A percentile compares a stretch with the other conserved stretches of the same genome.
phyloP scores from a whole-genome alignment of 208 protist species.

The Blechomonas ayalai region DNA sequence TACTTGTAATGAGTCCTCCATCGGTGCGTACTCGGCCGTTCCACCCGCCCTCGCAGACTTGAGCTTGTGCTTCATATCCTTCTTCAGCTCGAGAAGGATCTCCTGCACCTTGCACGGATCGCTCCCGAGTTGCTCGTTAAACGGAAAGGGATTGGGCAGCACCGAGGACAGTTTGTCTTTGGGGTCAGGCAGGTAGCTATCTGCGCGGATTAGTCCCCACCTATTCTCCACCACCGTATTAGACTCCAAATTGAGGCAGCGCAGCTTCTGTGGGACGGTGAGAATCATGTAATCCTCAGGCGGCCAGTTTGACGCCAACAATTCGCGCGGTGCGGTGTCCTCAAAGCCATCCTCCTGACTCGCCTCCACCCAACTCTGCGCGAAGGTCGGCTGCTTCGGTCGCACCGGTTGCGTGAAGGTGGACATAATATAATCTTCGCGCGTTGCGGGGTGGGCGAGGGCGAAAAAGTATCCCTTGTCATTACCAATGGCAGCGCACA shows the following conservation, averaged over 20 bases:
- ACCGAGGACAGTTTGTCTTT: constrained; percentile 76
- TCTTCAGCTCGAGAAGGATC: constrained; percentile 65
- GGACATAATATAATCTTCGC: constrained; percentile 76
- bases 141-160: constrained; percentile 83
- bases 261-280: constrained; percentile 63
- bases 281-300: constrained; percentile 87
- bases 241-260: constrained; percentile 56
- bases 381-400: constrained; percentile 24
- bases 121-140: constrained; percentile 70
- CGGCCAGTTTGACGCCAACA: constrained; percentile 80
- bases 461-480: constrained; percentile 81
- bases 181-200: constrained; percentile 74
- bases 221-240: constrained; percentile 35
- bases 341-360: constrained; percentile 76
- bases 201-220: constrained; percentile 67
- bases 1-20: constrained; percentile 72
- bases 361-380: constrained; percentile 60
- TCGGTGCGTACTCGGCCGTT: constrained; percentile 57
- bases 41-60: constrained; percentile 28
- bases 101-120: constrained; percentile 70
- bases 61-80: constrained; percentile 70
- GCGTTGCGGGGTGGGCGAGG: constrained; percentile 59
- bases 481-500: constrained; percentile 82
- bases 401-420: constrained; percentile 51
- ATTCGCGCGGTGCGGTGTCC: constrained; percentile 17